Base-by-base conservation (phyloP, 305 asterid species). In the Fraxinus ornus region DNA sequence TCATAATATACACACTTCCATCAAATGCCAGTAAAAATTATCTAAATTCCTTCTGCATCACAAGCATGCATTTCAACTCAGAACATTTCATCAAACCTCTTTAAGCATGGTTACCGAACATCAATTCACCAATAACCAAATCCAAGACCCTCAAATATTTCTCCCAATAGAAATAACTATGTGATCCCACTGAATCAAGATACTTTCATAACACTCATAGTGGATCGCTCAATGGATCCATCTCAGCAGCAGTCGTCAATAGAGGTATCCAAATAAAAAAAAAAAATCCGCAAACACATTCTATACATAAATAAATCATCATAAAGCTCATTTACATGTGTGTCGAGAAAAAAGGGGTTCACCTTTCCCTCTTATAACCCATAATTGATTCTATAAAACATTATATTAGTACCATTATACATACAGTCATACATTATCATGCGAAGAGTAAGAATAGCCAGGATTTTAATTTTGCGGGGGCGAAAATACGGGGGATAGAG, bases 1-100 rank as follows among this genome's bases (percentile, higher is more conserved):
- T 41, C 49, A 41, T 41, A 87, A 84, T 91, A 89, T 60, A 90
- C 90, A 81, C n/a, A 47, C 92, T 90, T 5, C 92, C 91, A 88
- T 89, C 93, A 71, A 72, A 47, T 68, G 57, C 57, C 66, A 55
- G 19, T n/a, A 55, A 55, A 78, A 32, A 37, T 47, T 33, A 74
- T 32, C 37, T 21, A 75, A 81, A 30, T 39, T 17, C 52, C 5
- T 33, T 19, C 57, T 47, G 21, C 22, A 33, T 41, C 71, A 41
- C 7, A 47, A 47, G 57, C 57, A 47, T 47, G n/a, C 19, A 47
- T 47, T 47, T 47, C 57, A 13, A 47, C 57, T 47, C 19, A 15
- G 19, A 47, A 15, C 57, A 47, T 47, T 47, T 47, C 57, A 10
- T 47, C 57, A 47, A 47, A 47, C 57, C 19, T 47, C n/a, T 15